Evolutionary conservation across 257 asterid genomes (phyloP).

Genomic region (Petunia axillaris): DNA sequence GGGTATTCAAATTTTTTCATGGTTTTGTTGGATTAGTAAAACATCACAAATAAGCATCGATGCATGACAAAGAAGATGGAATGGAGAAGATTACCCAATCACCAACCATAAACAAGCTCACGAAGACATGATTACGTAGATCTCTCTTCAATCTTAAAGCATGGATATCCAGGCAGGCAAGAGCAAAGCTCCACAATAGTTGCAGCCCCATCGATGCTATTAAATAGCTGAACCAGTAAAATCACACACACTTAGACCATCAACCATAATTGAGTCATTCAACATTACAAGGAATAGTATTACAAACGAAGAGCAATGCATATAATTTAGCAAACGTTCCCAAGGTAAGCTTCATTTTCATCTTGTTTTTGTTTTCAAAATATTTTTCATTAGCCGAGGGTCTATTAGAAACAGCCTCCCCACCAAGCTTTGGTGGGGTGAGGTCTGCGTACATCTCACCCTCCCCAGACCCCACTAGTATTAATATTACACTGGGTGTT

Average conservation of each 20-base stretch:
- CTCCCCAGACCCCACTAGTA: too few relatives aligned
- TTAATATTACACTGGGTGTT: too few relatives aligned
- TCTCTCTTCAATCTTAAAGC: slow-evolving; percentile 85
- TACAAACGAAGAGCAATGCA: not conserved
- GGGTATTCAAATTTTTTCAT: not conserved
- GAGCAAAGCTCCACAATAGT: slow-evolving; percentile 88
- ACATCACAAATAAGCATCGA: not conserved
- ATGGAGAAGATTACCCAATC: slow-evolving; percentile 72
- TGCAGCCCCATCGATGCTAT: slow-evolving; percentile 97
- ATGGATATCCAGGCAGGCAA: slow-evolving; percentile 78
- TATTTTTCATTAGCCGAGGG: too few relatives aligned
- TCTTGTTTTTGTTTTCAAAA: too few relatives aligned
- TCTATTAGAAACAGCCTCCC: too few relatives aligned
- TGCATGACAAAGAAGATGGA: slow-evolving; percentile 25
- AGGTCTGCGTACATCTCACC: too few relatives aligned
- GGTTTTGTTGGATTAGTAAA: not conserved
- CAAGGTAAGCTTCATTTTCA: not conserved
- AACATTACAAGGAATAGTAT: not conserved
- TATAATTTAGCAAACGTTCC: slow-evolving; percentile 26
- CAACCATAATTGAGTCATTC: not conserved
- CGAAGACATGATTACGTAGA: slow-evolving; percentile 60
- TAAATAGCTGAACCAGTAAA: slow-evolving; percentile 65
- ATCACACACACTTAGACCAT: not conserved
- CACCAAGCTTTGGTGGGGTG: too few relatives aligned
- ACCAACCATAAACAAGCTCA: slow-evolving; percentile 83